A percentile compares a stretch with the other conserved stretches of the same genome.
Evolutionary conservation across 495 filamentous ascomycete species (phyloP).

Genomic region (Neurospora africana): DNA sequence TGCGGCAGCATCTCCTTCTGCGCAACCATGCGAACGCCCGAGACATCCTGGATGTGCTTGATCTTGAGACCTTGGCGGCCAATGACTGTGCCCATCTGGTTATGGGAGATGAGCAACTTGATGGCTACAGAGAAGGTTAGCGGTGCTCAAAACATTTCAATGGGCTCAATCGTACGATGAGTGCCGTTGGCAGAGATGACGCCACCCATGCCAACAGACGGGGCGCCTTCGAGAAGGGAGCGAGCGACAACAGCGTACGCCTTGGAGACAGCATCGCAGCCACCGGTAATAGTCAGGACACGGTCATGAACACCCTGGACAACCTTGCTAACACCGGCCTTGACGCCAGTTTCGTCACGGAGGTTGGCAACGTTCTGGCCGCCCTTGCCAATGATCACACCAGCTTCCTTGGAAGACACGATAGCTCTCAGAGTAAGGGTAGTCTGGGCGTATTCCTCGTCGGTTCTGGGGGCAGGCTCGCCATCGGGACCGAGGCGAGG

Average conservation of each 20-base stretch:
- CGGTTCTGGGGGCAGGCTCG: conserved; percentile 67
- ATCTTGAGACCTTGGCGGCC: conserved; percentile 94
- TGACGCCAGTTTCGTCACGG: conserved; percentile 93
- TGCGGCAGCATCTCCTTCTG: conserved; percentile 99
- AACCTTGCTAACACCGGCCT: conserved; percentile 96
- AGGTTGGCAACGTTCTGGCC: conserved; percentile 97
- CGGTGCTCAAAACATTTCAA: not conserved
- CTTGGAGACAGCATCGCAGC: conserved; percentile 72
- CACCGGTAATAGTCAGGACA: conserved; percentile 87
- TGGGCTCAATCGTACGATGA: conserved; percentile 58
- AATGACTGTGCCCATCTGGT: conserved; percentile 99
- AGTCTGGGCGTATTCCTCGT: conserved; percentile 88
- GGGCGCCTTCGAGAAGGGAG: conserved; percentile 82
- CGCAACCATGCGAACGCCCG: conserved; percentile 95
- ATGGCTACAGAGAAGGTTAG: conserved; percentile 52
- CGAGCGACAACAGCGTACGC: conserved; percentile 91
- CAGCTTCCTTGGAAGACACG: conserved; percentile 95
- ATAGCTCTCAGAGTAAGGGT: conserved; percentile 92
- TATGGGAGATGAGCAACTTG: conserved; percentile 95
- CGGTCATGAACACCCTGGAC: conserved; percentile 95
- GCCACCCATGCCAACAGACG: conserved; percentile 89
- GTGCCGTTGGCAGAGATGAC: conserved; percentile 75
- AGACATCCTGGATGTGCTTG: conserved; percentile 97
- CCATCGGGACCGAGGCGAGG: conserved; percentile 54
- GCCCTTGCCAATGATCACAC: conserved; percentile 96